phyloP scores from a whole-genome alignment of 1,284 basidiomycete species.

The Tilletia walkeri region DNA sequence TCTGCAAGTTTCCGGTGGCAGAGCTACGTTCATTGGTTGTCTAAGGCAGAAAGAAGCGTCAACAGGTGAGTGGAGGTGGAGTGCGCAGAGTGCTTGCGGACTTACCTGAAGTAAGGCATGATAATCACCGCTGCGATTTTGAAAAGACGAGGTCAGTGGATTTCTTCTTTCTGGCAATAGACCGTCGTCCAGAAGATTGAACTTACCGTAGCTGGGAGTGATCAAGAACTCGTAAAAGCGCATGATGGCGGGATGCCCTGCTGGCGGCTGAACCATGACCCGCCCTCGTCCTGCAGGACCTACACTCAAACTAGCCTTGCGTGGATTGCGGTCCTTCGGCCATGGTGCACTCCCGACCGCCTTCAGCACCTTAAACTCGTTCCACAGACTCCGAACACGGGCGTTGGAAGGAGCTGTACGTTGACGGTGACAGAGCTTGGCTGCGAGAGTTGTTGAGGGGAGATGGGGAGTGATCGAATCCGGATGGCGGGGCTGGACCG shows the following conservation, averaged over 20 bases:
- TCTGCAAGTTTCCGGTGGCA: slow-evolving; percentile 32
- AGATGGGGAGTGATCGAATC: slow-evolving; percentile 2
- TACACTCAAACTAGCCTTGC: slow-evolving; percentile 23
- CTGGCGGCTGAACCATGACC: slow-evolving; percentile 18
- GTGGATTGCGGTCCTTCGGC: neutral
- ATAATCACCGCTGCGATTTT: slow-evolving; percentile 23
- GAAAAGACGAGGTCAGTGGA: neutral
- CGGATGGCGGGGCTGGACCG: neutral
- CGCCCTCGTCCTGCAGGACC: slow-evolving; percentile 30
- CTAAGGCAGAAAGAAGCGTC: slow-evolving; percentile 22
- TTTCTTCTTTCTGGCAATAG: too few relatives aligned
- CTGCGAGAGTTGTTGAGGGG: slow-evolving; percentile 24
- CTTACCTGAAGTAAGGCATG: slow-evolving; percentile 33
- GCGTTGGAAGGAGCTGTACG: slow-evolving; percentile 31
- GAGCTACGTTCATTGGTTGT: slow-evolving; percentile 43
- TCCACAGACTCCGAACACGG: slow-evolving; percentile 39
- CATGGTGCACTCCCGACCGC: slow-evolving; percentile 27
- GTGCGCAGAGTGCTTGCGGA: too few relatives aligned
- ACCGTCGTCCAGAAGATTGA: neutral
- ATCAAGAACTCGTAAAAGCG: slow-evolving; percentile 39
- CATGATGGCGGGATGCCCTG: slow-evolving; percentile 40
- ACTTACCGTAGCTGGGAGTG: slow-evolving; percentile 30
- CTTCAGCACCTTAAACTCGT: slow-evolving; percentile 44
- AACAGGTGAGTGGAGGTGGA: too few relatives aligned
- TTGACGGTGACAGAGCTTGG: slow-evolving; percentile 40